Evolutionary conservation across 2,329 filamentous ascomycete species (phyloP).

Genomic region (Ceratocystis alfenasii): DNA sequence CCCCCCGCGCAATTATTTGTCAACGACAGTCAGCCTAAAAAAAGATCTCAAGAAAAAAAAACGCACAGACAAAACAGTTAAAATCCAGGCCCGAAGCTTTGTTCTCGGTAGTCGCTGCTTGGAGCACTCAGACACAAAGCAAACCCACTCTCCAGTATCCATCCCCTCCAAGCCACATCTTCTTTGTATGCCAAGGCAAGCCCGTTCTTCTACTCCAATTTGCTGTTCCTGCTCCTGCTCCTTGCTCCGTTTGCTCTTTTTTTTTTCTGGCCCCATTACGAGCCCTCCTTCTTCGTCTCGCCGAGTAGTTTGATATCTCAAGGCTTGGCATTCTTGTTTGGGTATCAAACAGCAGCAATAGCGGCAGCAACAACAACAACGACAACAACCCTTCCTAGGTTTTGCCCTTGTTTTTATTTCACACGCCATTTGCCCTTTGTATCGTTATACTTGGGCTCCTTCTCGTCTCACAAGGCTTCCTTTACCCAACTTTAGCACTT

Average conservation of each 20-base stretch:
- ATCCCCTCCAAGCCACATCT: background rate
- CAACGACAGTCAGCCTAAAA: slow-evolving; percentile 4
- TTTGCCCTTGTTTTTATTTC: too few species aligned
- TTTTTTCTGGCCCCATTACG: background rate
- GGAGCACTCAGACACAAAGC: background rate
- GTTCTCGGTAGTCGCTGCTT: slow-evolving; percentile 1
- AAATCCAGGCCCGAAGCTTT: slow-evolving; percentile 11
- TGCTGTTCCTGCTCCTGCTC: background rate
- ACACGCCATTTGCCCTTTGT: too few species aligned
- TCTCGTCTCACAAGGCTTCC: background rate
- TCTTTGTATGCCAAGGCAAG: background rate
- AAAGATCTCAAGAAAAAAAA: slow-evolving; percentile 10
- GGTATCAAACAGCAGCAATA: background rate
- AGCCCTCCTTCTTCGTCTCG: background rate
- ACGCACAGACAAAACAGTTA: slow-evolving; percentile 11
- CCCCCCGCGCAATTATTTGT: slow-evolving; percentile 4
- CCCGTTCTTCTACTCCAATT: background rate
- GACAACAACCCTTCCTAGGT: too few species aligned
- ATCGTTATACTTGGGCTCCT: too few species aligned
- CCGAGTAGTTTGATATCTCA: background rate
- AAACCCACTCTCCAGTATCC: slow-evolving; percentile 2
- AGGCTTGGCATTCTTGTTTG: background rate
- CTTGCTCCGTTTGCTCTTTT: slow-evolving; percentile 3
- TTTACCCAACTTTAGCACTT: background rate
- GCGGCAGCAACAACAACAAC: too few species aligned